These are phyloP conservation scores for Scheffersomyces parashehatae DNA, from an alignment of 1,139 yeast species.

Conservation along the genomic window DNA sequence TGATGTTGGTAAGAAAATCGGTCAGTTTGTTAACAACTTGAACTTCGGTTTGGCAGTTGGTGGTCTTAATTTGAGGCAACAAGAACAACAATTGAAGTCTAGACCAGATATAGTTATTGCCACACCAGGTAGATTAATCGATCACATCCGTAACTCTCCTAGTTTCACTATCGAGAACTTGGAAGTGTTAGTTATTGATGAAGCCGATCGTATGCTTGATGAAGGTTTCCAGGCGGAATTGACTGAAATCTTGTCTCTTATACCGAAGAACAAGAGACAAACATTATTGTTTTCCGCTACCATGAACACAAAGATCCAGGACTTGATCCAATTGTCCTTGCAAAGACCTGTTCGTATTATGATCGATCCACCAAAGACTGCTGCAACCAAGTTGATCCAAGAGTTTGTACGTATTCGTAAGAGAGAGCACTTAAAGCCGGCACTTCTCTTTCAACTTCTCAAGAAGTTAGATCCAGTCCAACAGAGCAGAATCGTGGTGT, in stretches of 20 bases:
- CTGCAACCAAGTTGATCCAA: conserved; percentile 82
- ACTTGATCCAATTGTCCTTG: conserved; percentile 80
- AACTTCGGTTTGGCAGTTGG: conserved; percentile 95
- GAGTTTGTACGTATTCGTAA: conserved; percentile 94
- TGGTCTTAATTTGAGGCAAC: conserved; percentile 92
- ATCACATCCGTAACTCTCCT: conserved; percentile 93
- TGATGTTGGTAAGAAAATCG: conserved; percentile 88
- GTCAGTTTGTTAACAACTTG: conserved; percentile 71
- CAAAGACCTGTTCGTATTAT: conserved; percentile 89
- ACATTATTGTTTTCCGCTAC: conserved; percentile 95
- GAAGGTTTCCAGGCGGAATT: conserved; percentile 97
- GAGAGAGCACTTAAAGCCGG: conserved; percentile 81
- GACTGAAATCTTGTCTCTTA: conserved; percentile 80
- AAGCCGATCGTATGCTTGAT: conserved; percentile 98
- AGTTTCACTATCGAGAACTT: conserved; percentile 88
- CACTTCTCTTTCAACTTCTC: conserved; percentile 71
- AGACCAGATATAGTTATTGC: conserved; percentile 97
- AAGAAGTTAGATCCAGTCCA: conserved; percentile 62
- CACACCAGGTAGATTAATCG: conserved; percentile 96
- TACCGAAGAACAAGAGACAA: conserved; percentile 86
- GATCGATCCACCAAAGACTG: conserved; percentile 96
- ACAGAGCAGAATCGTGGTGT: conserved; percentile 77
- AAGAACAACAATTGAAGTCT: conserved; percentile 86
- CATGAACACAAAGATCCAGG: conserved; percentile 91
- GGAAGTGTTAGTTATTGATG: conserved; percentile 91